Evolutionary conservation across 495 filamentous ascomycete genomes (phyloP), one percentile per base, ranked within the genome.

Genomic region (Tuber brumale): DNA sequence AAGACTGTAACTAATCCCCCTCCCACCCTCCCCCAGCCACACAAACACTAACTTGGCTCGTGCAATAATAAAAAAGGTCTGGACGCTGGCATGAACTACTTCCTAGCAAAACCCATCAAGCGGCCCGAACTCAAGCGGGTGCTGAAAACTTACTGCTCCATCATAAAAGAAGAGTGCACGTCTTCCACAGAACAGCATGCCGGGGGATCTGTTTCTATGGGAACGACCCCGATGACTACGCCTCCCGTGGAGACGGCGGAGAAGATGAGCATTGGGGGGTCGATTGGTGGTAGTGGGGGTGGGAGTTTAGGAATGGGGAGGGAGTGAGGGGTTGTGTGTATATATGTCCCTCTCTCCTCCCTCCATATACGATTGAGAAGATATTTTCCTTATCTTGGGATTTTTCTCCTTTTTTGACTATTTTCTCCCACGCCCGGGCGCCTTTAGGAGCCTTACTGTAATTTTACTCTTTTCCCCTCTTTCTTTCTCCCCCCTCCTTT

Each of bases 101-200:
- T 87, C 74, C 80, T 90, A 35, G 85, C 88, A 74, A 97, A 97
- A 85, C 94, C 94, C 2, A 96, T 97, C 75, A 87, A 92, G 69
- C 86, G 94, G 39, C 92, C 92, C 8, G 91, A 91, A 35, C 86
- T 97, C 70, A 97, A 95, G 83, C 90, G 93, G 76, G 94, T 97
- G 2, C 85, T 97, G 0, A 87, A 87, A 70, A 80, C 78, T 45
- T 91, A 89, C 80, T 88, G 87, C 73, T 82, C 87, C 27, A 88
- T 89, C 1, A 91, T 90, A 69, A 86, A 86, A 0, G 88, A 89
- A 74, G 88, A 87, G 71, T 82, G 27, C n/a, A 3, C 57, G 27
- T 27, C n/a, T 7, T 66, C 27, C 27, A 31, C n/a, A 12, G 57
- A 66, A 12, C 57, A 66, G 57, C 27, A 31, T 31, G 27, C 57